Evolutionary conservation across 2,329 filamentous ascomycete species (phyloP).

Genomic region (Neofusicoccum parvum): DNA sequence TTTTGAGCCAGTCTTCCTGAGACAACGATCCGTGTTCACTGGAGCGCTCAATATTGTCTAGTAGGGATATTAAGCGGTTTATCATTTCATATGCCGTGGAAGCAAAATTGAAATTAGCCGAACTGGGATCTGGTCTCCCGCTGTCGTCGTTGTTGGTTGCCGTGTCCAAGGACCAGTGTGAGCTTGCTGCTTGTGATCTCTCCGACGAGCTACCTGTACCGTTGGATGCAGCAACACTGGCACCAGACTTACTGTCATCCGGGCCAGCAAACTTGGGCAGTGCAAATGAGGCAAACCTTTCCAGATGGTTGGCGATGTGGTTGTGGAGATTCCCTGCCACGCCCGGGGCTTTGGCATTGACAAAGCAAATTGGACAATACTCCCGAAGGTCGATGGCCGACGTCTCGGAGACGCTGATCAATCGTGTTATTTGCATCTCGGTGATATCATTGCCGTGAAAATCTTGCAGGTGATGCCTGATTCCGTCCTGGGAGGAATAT

Average conservation of each 20-base stretch:
- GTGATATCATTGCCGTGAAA: conserved; percentile 34
- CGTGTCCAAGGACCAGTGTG: conserved; percentile 56
- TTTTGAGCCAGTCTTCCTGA: background rate
- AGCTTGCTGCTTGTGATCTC: background rate
- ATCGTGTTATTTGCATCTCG: conserved; percentile 31
- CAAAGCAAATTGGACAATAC: conserved; percentile 37
- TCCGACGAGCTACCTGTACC: conserved; percentile 25
- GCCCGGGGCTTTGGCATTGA: conserved; percentile 24
- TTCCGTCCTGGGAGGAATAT: conserved; percentile 28
- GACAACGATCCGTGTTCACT: background rate
- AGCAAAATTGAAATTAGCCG: too few species aligned
- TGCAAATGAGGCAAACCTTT: conserved; percentile 38
- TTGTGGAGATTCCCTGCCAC: conserved; percentile 32
- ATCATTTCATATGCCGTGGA: background rate
- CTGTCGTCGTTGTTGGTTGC: conserved; percentile 53
- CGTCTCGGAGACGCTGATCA: conserved; percentile 37
- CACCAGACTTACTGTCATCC: conserved; percentile 33
- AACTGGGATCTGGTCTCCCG: background rate
- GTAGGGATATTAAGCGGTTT: background rate
- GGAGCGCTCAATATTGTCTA: background rate
- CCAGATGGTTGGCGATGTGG: conserved; percentile 40
- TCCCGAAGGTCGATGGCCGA: conserved; percentile 34
- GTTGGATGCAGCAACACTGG: conserved; percentile 34
- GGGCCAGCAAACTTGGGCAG: conserved; percentile 29
- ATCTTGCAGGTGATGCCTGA: conserved; percentile 35